A percentile compares a stretch with the other conserved stretches of the same genome.
Evolutionary conservation across 2,329 filamentous ascomycete species (phyloP).

Genomic region (Leptographium lundbergii): DNA sequence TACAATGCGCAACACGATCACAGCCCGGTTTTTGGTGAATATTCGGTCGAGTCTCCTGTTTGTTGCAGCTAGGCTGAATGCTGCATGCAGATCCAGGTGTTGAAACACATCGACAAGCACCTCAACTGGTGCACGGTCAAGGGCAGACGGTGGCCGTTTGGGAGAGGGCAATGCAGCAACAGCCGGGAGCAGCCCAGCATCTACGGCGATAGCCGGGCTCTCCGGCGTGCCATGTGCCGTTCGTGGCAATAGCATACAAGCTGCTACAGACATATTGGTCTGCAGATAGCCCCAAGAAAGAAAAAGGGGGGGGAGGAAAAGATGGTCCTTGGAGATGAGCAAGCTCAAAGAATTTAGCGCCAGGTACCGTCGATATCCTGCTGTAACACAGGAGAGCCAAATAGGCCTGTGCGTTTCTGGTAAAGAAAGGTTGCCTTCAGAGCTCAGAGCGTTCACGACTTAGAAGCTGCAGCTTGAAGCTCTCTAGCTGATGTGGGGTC

Average conservation of each 20-base stretch:
- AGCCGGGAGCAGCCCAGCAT: background rate
- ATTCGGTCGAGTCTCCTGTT: conserved; percentile 27
- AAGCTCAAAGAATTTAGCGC: background rate
- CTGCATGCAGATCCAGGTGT: conserved; percentile 27
- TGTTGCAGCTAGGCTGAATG: conserved; percentile 25
- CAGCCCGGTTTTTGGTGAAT: conserved; percentile 26
- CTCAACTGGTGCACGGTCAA: conserved; percentile 25
- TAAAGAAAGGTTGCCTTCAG: no score
- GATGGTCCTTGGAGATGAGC: background rate
- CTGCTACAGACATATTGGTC: background rate
- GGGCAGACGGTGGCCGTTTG: conserved; percentile 11
- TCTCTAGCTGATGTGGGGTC: background rate
- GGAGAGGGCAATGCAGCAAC: conserved; percentile 9
- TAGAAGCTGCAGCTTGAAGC: background rate
- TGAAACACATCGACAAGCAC: conserved; percentile 35
- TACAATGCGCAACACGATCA: conserved; percentile 30
- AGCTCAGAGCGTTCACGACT: background rate
- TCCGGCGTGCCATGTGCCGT: background rate
- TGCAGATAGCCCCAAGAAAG: background rate
- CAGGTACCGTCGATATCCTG: no score
- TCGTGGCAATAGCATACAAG: background rate
- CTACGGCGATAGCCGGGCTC: background rate
- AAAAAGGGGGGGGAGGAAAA: background rate
- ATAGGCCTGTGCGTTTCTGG: no score
- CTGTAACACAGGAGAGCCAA: no score